Conservation (phyloP, 139 green algal species). For the Microglena sp. region DNA sequence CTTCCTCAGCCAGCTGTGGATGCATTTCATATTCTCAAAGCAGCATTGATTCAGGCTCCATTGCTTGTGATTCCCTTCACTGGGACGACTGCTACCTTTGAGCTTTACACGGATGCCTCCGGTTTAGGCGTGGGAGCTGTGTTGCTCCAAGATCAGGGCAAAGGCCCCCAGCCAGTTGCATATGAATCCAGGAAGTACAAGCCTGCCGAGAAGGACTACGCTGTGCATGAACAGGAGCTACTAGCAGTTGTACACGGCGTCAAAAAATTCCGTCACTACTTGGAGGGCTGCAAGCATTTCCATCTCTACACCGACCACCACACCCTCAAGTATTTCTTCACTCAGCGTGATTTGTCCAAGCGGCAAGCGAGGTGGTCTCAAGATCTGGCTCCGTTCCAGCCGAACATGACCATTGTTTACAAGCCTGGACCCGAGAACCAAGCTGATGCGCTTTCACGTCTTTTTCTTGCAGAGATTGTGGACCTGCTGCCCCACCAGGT, state of each 20-base stretch:
- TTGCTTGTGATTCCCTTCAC: too few species aligned
- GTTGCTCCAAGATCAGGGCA: constrained; percentile 19
- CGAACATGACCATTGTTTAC: constrained; percentile 19
- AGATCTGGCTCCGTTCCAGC: constrained; percentile 19
- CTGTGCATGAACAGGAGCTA: constrained; percentile 29
- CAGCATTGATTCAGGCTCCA: too few species aligned
- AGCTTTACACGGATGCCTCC: constrained; percentile 25
- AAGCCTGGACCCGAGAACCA: constrained; percentile 21
- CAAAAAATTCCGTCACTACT: constrained; percentile 31
- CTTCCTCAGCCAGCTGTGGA: too few species aligned
- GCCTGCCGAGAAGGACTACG: constrained; percentile 30
- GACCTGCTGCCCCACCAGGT: not conserved
- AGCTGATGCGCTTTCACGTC: constrained; percentile 27
- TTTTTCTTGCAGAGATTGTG: too few species aligned
- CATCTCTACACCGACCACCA: constrained; percentile 23
- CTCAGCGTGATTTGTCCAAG: constrained; percentile 15
- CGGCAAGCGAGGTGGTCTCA: constrained; percentile 27
- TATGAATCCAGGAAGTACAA: constrained; percentile 27
- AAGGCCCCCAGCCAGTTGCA: constrained; percentile 11
- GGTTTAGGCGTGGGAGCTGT: constrained; percentile 21
- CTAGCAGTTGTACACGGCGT: constrained; percentile 28
- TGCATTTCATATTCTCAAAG: too few species aligned
- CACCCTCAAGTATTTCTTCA: constrained; percentile 23
- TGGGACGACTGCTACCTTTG: constrained; percentile 7
- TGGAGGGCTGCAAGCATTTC: constrained; percentile 17